Base-by-base conservation (phyloP, 1,284 basidiomycete species). In the Serendipita sp. region DNA sequence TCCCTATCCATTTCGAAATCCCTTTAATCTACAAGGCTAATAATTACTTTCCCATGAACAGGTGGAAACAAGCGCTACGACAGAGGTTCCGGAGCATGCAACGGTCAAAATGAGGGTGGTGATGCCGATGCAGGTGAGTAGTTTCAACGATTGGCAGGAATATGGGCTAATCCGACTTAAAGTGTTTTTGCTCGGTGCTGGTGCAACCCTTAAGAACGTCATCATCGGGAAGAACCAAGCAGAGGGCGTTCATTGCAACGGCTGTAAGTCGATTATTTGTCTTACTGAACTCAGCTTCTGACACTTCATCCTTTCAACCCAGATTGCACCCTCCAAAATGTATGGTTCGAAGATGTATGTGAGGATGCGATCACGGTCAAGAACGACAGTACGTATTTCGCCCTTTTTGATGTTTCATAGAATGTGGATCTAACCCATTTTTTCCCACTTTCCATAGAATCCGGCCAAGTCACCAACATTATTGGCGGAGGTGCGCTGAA, bases 311-410 rank as follows among this genome's bases (percentile, higher is more conserved):
- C n/a, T 49, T 38, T 38, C 38, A 13, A 38, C 12, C 6, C 45
- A 49, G 45, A 6, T 44, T 75, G 74, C 70, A 76, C 47, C 10
- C 72, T 45, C 64, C 71, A 75, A 62, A 73, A 75, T 60, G 74
- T 75, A 42, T 75, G 68, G 68, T 76, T 74, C 64, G 75, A 75
- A 71, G 75, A 76, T 65, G 75, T 77, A 22, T 76, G 75, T 64
- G 75, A 77, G 66, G 75, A 77, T 66, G 75, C 75, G 35, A 73
- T 75, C 44, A 74, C 74, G 2, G 72, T 76, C 70, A 75, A 75
- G 65, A 73, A 75, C 62, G 45, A 49, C 45, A 49, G 45, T 49
- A 49, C n/a, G 45, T 49, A 49, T 49, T 22, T 8, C 6, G 45
- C 5, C 45, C 45, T 72, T 72, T 61, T 70, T 73, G 64, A 71